phyloP scores from a whole-genome alignment of 306 rosid genomes.

The Sicyos baderoa region DNA sequence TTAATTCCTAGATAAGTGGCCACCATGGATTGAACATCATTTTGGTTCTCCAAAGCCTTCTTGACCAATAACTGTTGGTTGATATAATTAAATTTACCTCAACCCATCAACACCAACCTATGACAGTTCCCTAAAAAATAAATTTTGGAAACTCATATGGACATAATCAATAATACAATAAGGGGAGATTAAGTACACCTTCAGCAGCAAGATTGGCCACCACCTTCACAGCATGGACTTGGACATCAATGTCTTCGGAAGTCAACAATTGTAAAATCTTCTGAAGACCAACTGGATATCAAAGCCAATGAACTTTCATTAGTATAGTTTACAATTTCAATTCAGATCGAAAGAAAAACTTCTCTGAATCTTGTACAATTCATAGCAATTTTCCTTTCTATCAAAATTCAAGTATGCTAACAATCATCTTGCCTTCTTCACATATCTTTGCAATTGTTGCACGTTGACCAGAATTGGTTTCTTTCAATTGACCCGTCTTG shows the following conservation, averaged over 20 bases:
- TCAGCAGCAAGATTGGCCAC: conserved; percentile 81
- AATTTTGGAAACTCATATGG: neutral
- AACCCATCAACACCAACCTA: no score
- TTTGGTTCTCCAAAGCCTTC: no score
- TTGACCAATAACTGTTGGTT: no score
- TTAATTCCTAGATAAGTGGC: no score
- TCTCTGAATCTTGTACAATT: neutral
- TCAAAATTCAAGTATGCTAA: neutral
- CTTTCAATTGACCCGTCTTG: conserved; percentile 33
- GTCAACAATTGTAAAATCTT: conserved; percentile 49
- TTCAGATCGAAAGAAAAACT: neutral
- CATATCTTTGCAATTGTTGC: conserved; percentile 60
- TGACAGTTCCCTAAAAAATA: neutral
- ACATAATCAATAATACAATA: conserved; percentile 6
- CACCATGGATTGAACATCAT: no score
- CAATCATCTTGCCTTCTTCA: conserved; percentile 50
- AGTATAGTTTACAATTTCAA: conserved; percentile 12
- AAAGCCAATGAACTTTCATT: conserved; percentile 20
- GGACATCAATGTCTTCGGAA: conserved; percentile 46
- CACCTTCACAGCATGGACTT: conserved; percentile 66
- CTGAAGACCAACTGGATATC: conserved; percentile 51
- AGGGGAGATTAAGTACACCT: conserved; percentile 32
- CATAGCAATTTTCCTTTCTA: neutral
- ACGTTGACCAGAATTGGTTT: conserved; percentile 39
- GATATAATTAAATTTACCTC: no score